Conservation (phyloP, 1,139 yeast species). For the Diutina neorugosa region DNA sequence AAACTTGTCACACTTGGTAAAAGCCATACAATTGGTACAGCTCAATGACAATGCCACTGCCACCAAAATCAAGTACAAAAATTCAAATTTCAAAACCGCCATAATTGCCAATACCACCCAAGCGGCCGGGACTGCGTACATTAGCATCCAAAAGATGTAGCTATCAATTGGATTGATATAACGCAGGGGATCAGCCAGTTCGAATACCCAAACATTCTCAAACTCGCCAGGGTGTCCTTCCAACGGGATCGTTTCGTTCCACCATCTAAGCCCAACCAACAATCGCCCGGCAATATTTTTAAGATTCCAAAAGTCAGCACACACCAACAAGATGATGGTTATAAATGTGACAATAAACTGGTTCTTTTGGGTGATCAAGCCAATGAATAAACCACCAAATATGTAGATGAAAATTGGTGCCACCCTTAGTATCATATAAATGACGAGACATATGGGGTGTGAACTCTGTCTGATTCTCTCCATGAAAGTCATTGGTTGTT, state of each 20-base stretch:
- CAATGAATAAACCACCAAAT: conserved; percentile 1
- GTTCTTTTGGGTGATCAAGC: conserved; percentile 16
- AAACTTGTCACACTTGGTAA: conserved; percentile 82
- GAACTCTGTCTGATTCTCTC: conserved; percentile 18
- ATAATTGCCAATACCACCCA: conserved; percentile 69
- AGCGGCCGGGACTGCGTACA: conserved; percentile 61
- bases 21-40: conserved; percentile 76
- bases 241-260: conserved; percentile 55
- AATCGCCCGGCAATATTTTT: conserved; percentile 86
- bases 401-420: conserved; percentile 1
- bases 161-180: conserved; percentile 88
- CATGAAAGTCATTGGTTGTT: background rate
- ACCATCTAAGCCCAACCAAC: conserved; percentile 89
- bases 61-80: conserved; percentile 59
- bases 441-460: conserved; percentile 50
- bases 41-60: conserved; percentile 60
- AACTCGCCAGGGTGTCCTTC: conserved; percentile 27
- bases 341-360: conserved; percentile 71
- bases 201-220: conserved; percentile 80
- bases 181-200: conserved; percentile 71
- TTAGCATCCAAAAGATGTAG: conserved; percentile 71
- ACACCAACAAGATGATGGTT: conserved; percentile 55
- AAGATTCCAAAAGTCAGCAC: conserved; percentile 90
- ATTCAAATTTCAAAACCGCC: conserved; percentile 67
- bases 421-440: background rate